Evolutionary conservation across 345 rosid species (phyloP).

Genomic region (Eucalyptus cloeziana): DNA sequence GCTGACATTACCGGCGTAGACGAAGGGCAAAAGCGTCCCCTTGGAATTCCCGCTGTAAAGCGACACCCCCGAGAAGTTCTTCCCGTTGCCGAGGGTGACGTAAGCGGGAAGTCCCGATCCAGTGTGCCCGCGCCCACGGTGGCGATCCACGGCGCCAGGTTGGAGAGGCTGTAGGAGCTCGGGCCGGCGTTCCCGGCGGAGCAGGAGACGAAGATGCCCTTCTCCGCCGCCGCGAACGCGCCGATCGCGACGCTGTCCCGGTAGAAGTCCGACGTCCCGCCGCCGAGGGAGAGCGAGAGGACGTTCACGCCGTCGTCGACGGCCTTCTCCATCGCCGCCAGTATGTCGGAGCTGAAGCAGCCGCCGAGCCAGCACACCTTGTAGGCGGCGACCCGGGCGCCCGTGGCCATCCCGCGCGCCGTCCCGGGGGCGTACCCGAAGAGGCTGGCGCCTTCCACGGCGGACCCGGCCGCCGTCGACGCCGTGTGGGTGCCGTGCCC

Average conservation of each 20-base stretch:
- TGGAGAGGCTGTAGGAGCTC: conserved; percentile 32
- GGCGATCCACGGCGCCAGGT: conserved; percentile 87
- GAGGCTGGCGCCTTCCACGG: conserved; percentile 41
- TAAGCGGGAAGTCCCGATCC: too few species aligned
- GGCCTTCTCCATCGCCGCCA: conserved; percentile 44
- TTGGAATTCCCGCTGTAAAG: conserved; percentile 27
- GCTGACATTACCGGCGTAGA: conserved; percentile 60
- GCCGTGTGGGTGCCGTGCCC: conserved; percentile 72
- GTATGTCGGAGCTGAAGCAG: conserved; percentile 44
- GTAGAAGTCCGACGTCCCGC: conserved; percentile 21
- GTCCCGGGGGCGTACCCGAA: conserved; percentile 48
- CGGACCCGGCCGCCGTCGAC: conserved; percentile 60
- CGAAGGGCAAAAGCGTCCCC: conserved; percentile 30
- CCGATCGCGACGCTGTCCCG: conserved; percentile 50
- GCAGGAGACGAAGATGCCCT: conserved; percentile 55
- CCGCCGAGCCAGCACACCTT: conserved; percentile 47
- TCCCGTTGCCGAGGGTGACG: too few species aligned
- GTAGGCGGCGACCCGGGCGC: conserved; percentile 48
- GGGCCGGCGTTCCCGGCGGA: conserved; percentile 82
- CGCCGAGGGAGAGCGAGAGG: conserved; percentile 45
- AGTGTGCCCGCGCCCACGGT: too few species aligned
- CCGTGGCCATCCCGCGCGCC: conserved; percentile 62
- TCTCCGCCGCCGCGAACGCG: conserved; percentile 61
- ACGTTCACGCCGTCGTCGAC: conserved; percentile 42
- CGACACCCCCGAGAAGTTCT: conserved; percentile 41